A percentile compares a stretch with the other conserved stretches of the same genome.
phyloP scores from a whole-genome alignment of 345 rosid species.

The Punica granatum region DNA sequence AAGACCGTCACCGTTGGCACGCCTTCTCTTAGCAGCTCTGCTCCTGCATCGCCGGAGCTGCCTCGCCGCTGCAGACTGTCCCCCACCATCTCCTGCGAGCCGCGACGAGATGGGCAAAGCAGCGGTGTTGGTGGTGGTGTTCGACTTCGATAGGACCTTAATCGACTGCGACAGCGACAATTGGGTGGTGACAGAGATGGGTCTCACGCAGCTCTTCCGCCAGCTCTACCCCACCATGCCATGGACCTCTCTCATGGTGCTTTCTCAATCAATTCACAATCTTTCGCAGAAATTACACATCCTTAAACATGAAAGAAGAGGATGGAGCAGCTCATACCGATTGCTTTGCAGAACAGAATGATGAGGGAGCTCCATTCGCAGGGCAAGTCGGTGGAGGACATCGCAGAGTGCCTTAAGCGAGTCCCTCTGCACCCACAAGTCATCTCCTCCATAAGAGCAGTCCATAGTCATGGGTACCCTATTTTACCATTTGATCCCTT shows the following conservation, averaged over 20 bases:
- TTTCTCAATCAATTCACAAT: neutral
- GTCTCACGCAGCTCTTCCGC: constrained; percentile 57
- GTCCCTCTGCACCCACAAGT: constrained; percentile 41
- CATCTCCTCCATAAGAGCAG: constrained; percentile 46
- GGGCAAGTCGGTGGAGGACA: constrained; percentile 51
- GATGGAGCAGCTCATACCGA: neutral
- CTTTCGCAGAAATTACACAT: neutral
- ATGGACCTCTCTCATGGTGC: constrained; percentile 85
- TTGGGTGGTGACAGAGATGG: constrained; percentile 79
- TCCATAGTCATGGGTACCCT: constrained; percentile 45
- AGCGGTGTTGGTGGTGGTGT: constrained; percentile 41
- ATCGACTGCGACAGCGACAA: constrained; percentile 77
- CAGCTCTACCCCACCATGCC: constrained; percentile 57
- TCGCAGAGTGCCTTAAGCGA: constrained; percentile 47
- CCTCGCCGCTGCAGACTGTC: neutral
- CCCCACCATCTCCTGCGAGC: neutral
- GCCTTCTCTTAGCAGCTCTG: neutral
- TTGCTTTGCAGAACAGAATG: constrained; percentile 59
- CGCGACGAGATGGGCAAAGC: constrained; percentile 7
- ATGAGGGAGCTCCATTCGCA: constrained; percentile 70
- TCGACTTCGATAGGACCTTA: constrained; percentile 85
- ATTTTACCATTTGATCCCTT: neutral
- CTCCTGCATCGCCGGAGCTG: neutral
- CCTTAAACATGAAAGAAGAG: neutral
- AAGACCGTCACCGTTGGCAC: neutral